Evolutionary conservation across 2,329 filamentous ascomycete species (phyloP).

Genomic region (Phaeosphaeriaceae sp.): DNA sequence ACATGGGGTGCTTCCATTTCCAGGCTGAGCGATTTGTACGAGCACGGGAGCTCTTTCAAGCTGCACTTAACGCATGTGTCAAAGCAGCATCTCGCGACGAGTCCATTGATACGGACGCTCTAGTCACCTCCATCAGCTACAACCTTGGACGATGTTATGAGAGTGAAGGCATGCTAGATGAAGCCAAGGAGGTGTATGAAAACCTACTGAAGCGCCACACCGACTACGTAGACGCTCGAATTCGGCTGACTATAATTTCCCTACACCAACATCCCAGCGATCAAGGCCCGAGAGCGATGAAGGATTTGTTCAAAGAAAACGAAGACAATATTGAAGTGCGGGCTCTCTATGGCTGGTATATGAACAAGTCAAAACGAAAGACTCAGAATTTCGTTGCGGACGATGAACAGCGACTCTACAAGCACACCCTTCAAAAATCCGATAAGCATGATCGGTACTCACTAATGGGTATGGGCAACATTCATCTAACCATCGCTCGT

Average conservation of each 20-base stretch:
- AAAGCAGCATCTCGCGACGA: conserved; percentile 78
- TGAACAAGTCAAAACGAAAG: conserved; percentile 86
- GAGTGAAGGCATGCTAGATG: conserved; percentile 76
- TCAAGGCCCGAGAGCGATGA: conserved; percentile 84
- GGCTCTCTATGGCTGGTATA: conserved; percentile 92
- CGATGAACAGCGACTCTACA: conserved; percentile 90
- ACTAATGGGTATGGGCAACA: conserved; percentile 94
- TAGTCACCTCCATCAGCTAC: conserved; percentile 96
- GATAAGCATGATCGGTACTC: conserved; percentile 99
- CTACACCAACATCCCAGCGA: conserved; percentile 80
- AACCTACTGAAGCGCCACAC: conserved; percentile 81
- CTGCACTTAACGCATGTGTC: conserved; percentile 86
- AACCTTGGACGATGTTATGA: conserved; percentile 95
- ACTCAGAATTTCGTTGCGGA: conserved; percentile 84
- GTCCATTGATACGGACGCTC: conserved; percentile 81
- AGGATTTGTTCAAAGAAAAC: conserved; percentile 83
- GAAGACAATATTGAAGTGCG: conserved; percentile 88
- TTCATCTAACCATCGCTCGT: conserved; percentile 84
- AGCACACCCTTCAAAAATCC: conserved; percentile 84
- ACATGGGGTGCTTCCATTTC: conserved; percentile 95
- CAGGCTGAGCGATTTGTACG: conserved; percentile 81
- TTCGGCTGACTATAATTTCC: conserved; percentile 88
- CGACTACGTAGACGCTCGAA: conserved; percentile 91
- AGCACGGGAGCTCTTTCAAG: conserved; percentile 88
- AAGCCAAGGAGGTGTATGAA: conserved; percentile 88